Evolutionary conservation across 495 filamentous ascomycete species (phyloP).

Genomic region (Gamarada debralockiae): DNA sequence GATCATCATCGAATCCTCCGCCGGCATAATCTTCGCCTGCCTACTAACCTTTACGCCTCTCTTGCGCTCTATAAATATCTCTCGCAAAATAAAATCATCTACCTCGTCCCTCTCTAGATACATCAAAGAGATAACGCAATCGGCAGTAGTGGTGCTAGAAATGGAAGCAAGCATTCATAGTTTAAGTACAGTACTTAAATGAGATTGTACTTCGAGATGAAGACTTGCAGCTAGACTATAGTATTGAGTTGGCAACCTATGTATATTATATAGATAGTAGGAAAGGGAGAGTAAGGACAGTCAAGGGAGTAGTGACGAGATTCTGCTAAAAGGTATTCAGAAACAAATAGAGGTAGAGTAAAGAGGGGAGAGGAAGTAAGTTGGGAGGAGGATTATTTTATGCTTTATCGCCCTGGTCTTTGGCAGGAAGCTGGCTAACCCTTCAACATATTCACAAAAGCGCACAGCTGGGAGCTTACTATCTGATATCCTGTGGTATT

Average conservation of each 20-base stretch:
- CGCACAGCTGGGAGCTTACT: too few relatives aligned
- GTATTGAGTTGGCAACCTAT: neutral
- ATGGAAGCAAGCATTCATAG: neutral
- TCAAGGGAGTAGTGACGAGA: neutral
- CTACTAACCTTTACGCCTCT: constrained; percentile 7
- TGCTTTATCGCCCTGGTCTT: too few relatives aligned
- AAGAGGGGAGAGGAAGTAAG: too few relatives aligned
- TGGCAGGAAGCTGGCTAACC: too few relatives aligned
- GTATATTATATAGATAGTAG: neutral
- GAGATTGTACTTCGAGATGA: too few relatives aligned
- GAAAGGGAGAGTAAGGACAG: neutral
- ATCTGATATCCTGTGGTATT: too few relatives aligned
- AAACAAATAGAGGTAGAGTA: neutral
- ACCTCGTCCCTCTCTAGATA: too few relatives aligned
- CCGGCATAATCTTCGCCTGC: constrained; percentile 9
- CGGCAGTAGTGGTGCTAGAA: neutral
- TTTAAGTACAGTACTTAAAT: neutral
- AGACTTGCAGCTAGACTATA: too few relatives aligned
- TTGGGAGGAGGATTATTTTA: too few relatives aligned
- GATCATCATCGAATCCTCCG: constrained; percentile 5
- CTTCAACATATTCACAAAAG: too few relatives aligned
- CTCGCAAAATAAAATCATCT: too few relatives aligned
- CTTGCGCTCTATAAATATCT: neutral
- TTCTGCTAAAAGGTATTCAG: neutral
- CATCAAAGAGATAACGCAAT: too few relatives aligned